Conservation (phyloP, 176 grass and related monocot species). For the Musa beccarii region DNA sequence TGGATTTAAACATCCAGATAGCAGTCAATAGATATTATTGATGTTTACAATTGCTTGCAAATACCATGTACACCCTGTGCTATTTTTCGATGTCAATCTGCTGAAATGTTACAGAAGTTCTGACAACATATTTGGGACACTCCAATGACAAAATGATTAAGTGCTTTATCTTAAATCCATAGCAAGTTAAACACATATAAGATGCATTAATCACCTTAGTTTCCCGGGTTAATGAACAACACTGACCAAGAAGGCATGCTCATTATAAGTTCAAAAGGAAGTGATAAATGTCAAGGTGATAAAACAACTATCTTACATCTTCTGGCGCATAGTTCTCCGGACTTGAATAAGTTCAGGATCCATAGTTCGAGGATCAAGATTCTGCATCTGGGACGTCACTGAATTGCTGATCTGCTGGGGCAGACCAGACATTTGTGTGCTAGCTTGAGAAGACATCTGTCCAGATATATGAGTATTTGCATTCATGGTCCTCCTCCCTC, state of each 20-base stretch:
- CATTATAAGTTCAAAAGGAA: neutral
- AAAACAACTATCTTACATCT: constrained; percentile 5
- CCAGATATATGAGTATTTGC: constrained; percentile 2
- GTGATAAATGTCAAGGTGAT: neutral
- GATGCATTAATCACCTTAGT: neutral
- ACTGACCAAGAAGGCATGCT: neutral
- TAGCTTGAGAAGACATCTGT: constrained; percentile 7
- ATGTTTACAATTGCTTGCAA: no score
- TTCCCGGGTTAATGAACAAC: neutral
- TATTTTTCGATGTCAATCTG: no score
- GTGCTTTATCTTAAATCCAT: no score
- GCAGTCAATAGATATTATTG: no score
- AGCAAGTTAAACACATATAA: no score
- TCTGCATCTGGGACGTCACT: neutral
- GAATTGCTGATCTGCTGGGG: constrained; percentile 2
- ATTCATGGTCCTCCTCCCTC: neutral
- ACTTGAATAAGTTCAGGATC: neutral
- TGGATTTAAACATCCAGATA: no score
- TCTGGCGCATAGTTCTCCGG: neutral
- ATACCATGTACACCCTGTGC: no score
- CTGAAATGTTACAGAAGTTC: no score
- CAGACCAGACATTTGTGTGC: neutral
- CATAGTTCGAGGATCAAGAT: constrained; percentile 2
- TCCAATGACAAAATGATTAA: no score
- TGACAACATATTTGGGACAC: no score